Conservation (phyloP, 495 filamentous ascomycete species). For the Friedmanniomyces simplex region DNA sequence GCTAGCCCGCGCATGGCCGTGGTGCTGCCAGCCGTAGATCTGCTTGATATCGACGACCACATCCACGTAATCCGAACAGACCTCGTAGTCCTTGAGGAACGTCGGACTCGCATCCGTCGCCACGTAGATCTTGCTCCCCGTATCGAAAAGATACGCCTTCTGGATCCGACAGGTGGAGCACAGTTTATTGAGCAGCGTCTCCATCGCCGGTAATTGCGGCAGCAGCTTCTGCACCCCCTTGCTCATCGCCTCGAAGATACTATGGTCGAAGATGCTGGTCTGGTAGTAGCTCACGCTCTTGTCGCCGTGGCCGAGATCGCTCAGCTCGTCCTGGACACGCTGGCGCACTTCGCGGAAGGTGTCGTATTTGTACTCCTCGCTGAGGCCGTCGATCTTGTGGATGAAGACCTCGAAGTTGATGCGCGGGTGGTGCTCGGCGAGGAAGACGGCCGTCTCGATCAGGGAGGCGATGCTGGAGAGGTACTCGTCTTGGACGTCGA, state of each 20-base stretch:
- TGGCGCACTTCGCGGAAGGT: conserved; percentile 91
- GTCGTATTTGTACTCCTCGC: conserved; percentile 87
- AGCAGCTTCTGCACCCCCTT: conserved; percentile 97
- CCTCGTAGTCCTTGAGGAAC: conserved; percentile 88
- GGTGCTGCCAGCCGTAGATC: conserved; percentile 70
- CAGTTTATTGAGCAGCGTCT: conserved; percentile 81
- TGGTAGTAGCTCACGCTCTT: conserved; percentile 85
- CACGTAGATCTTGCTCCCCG: conserved; percentile 95
- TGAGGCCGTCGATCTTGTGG: conserved; percentile 92
- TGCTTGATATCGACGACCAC: conserved; percentile 93
- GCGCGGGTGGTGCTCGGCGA: conserved; percentile 75
- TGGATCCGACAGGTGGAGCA: conserved; percentile 85
- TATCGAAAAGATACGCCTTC: conserved; percentile 95
- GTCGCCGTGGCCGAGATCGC: conserved; percentile 82
- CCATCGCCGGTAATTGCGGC: conserved; percentile 80
- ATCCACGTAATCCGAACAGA: conserved; percentile 95
- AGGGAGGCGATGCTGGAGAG: conserved; percentile 78
- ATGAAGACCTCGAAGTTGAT: conserved; percentile 98
- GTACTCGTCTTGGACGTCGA: conserved; percentile 96
- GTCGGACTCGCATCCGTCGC: conserved; percentile 88
- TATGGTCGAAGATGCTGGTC: conserved; percentile 95
- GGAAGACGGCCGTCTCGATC: conserved; percentile 72
- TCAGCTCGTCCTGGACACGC: conserved; percentile 92
- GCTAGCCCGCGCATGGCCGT: conserved; percentile 54
- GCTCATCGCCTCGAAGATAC: conserved; percentile 94